A percentile compares a stretch with the other conserved stretches of the same genome.
These are phyloP conservation scores for Cytospora mali DNA, from an alignment of 2,329 filamentous ascomycete species.

Conservation along the genomic window DNA sequence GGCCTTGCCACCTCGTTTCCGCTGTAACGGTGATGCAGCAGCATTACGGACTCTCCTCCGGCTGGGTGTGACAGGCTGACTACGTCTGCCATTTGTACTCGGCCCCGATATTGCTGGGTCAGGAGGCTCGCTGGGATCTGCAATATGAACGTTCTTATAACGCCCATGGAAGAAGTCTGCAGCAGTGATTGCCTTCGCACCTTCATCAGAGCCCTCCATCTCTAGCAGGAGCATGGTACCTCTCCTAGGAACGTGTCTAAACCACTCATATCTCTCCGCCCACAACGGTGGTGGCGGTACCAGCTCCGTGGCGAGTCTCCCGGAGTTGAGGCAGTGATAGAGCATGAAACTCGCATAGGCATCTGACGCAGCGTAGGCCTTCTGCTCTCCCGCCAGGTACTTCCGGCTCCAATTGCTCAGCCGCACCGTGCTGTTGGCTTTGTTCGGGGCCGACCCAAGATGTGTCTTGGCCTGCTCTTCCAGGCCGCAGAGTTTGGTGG, in stretches of 20 bases:
- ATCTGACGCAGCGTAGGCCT: slow-evolving; percentile 7
- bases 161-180: neutral
- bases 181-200: neutral
- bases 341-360: slow-evolving; percentile 13
- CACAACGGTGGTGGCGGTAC: slow-evolving; percentile 1
- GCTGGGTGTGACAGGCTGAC: neutral
- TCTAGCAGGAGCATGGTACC: slow-evolving; percentile 6
- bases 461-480: slow-evolving; percentile 13
- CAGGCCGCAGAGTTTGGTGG: slow-evolving; percentile 12
- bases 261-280: slow-evolving; percentile 4
- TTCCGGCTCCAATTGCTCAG: slow-evolving; percentile 18
- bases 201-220: neutral
- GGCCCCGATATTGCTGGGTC: neutral
- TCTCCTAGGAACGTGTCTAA: neutral
- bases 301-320: neutral
- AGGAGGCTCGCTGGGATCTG: neutral
- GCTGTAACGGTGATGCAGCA: neutral
- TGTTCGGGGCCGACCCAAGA: slow-evolving; percentile 8
- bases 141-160: neutral
- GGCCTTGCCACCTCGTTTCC: neutral
- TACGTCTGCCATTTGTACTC: neutral
- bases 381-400: slow-evolving; percentile 7
- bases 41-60: neutral
- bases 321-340: slow-evolving; percentile 2
- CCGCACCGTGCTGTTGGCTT: slow-evolving; percentile 6